These are phyloP conservation scores for Agastache rugosa DNA, from an alignment of 257 asterid species.

Conservation along the genomic window DNA sequence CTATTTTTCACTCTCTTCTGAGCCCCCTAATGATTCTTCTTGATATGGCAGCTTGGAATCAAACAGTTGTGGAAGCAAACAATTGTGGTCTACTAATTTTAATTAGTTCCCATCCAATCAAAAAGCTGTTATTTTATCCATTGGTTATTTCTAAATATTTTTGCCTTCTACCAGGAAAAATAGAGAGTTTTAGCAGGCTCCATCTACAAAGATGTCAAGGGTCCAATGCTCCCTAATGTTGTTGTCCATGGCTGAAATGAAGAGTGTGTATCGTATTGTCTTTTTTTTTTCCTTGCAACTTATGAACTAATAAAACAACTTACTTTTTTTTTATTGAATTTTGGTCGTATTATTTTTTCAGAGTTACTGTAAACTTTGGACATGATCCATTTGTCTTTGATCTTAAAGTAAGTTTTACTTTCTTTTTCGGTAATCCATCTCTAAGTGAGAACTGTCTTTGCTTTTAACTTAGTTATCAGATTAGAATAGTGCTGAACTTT, in stretches of 20 bases:
- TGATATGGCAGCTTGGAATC: too few species aligned
- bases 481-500: too few species aligned
- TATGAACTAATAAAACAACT: constrained; percentile 15
- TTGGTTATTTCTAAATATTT: constrained; percentile 22
- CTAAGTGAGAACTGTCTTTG: too few species aligned
- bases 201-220: constrained; percentile 78
- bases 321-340: constrained; percentile 35
- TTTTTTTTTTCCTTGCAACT: constrained; percentile 26
- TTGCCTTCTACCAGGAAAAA: constrained; percentile 71
- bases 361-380: constrained; percentile 92
- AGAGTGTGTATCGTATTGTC: constrained; percentile 67
- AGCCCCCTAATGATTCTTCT: too few species aligned
- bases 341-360: constrained; percentile 53
- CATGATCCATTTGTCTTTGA: constrained; percentile 80
- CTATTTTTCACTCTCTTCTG: too few species aligned
- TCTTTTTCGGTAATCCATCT: constrained; percentile 18
- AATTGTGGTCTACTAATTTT: too few species aligned
- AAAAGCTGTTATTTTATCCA: neutral
- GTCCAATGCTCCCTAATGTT: constrained; percentile 83
- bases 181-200: constrained; percentile 78
- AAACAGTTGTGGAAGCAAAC: too few species aligned
- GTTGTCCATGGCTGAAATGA: constrained; percentile 96
- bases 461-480: too few species aligned
- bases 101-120: too few species aligned
- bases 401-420: constrained; percentile 63